Conservation (phyloP, 2,329 filamentous ascomycete species). For the Colletotrichum melonis region DNA sequence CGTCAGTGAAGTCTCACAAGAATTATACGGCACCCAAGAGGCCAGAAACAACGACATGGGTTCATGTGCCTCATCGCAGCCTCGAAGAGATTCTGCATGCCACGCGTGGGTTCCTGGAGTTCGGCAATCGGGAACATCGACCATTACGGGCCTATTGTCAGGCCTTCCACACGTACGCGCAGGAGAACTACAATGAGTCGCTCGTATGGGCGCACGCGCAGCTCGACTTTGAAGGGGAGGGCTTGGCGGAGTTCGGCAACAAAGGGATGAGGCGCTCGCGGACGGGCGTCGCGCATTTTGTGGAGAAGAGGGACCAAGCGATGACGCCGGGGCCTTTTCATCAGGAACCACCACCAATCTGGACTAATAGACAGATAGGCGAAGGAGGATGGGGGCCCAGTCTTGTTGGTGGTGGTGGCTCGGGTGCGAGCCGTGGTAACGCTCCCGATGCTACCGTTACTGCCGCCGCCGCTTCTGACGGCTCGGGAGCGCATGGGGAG, state of each 20-base stretch:
- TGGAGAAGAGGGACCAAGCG: constrained; percentile 21
- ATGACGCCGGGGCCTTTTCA: constrained; percentile 12
- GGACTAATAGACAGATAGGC: background rate
- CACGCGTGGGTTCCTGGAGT: background rate
- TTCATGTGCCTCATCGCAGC: constrained; percentile 9
- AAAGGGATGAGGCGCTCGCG: constrained; percentile 17
- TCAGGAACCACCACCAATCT: background rate
- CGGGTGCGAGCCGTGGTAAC: background rate
- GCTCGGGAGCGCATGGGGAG: constrained; percentile 19
- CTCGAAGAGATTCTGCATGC: constrained; percentile 20
- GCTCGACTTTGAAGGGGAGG: background rate
- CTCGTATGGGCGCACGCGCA: constrained; percentile 5
- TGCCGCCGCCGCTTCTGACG: background rate
- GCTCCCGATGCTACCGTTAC: background rate
- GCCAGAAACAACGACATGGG: background rate
- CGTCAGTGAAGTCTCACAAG: background rate
- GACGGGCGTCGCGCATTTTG: constrained; percentile 27
- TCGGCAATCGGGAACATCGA: background rate
- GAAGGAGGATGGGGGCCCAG: background rate
- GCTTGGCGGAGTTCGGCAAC: constrained; percentile 18
- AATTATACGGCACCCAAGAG: background rate
- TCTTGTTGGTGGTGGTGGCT: background rate
- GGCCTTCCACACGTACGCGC: constrained; percentile 5
- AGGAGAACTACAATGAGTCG: background rate
- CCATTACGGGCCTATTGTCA: constrained; percentile 5